Conservation (phyloP, 352 stramenopile species). For the Halophytophthora polymorphica region DNA sequence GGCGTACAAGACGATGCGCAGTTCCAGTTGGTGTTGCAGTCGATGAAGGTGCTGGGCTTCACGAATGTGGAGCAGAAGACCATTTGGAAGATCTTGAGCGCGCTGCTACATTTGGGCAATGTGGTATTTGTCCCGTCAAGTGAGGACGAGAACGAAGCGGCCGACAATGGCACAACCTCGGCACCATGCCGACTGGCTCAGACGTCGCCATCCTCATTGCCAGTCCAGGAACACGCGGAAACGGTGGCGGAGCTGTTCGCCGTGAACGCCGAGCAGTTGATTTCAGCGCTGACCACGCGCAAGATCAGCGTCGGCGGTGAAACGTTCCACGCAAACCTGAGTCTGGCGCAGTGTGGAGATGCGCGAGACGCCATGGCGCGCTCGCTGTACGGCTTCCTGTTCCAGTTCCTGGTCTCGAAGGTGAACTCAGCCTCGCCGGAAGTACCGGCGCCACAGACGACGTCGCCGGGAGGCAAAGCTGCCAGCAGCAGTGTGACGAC, state of each 20-base stretch:
- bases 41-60: conserved; percentile 78
- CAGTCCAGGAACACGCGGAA: conserved; percentile 37
- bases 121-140: conserved; percentile 56
- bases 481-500: conserved; percentile 18
- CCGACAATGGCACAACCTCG: conserved; percentile 32
- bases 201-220: conserved; percentile 31
- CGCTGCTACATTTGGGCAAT: conserved; percentile 84
- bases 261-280: conserved; percentile 43
- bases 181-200: conserved; percentile 34
- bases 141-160: conserved; percentile 50
- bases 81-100: conserved; percentile 71
- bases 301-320: conserved; percentile 73
- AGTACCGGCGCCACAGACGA: conserved; percentile 9
- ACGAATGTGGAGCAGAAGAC: conserved; percentile 47
- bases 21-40: conserved; percentile 58
- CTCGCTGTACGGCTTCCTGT: conserved; percentile 80
- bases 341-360: conserved; percentile 59
- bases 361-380: conserved; percentile 70
- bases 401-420: conserved; percentile 79
- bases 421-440: conserved; percentile 59
- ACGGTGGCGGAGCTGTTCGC: conserved; percentile 40
- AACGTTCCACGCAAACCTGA: conserved; percentile 63
- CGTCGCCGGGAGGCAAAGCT: conserved; percentile 8
- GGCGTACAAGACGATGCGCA: conserved; percentile 55
- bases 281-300: conserved; percentile 54